Percentiles rank a stretch among this genome's conserved stretches.
Conservation (phyloP, 768 basidiomycete genomes). For the Tricholoma sp. region DNA sequence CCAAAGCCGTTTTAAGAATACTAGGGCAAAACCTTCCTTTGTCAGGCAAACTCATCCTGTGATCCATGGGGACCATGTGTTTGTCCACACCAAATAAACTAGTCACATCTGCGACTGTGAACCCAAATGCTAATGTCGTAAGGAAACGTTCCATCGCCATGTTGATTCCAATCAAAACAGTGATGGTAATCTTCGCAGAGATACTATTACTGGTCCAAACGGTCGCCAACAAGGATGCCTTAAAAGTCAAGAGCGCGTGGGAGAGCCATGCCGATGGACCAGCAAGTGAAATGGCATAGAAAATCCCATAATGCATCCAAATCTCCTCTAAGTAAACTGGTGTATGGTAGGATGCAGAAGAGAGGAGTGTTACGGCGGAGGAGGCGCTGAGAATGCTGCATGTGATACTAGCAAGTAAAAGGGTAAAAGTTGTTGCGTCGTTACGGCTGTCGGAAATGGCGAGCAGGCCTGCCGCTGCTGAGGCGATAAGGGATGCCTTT, state of each 20-base stretch:
- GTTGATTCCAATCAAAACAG: not conserved
- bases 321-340: not conserved
- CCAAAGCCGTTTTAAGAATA: too few relatives aligned
- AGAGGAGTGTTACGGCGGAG: not conserved
- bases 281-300: not conserved
- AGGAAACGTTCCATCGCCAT: not conserved
- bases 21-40: not conserved
- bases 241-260: not conserved
- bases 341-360: not conserved
- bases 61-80: not conserved
- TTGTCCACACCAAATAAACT: not conserved
- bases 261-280: not conserved
- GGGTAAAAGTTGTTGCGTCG: not conserved
- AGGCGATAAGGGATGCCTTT: not conserved
- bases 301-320: not conserved
- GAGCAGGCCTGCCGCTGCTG: not conserved
- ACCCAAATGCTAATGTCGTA: not conserved
- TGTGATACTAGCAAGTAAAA: not conserved
- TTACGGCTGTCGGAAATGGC: not conserved
- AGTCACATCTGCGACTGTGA: not conserved
- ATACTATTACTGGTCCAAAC: not conserved
- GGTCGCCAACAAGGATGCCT: not conserved
- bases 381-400: not conserved
- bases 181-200: not conserved
- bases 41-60: not conserved